These are phyloP conservation scores for Microbotryum lychnidis-dioicae DNA, from an alignment of 1,284 basidiomycete genomes.

Conservation along the genomic window DNA sequence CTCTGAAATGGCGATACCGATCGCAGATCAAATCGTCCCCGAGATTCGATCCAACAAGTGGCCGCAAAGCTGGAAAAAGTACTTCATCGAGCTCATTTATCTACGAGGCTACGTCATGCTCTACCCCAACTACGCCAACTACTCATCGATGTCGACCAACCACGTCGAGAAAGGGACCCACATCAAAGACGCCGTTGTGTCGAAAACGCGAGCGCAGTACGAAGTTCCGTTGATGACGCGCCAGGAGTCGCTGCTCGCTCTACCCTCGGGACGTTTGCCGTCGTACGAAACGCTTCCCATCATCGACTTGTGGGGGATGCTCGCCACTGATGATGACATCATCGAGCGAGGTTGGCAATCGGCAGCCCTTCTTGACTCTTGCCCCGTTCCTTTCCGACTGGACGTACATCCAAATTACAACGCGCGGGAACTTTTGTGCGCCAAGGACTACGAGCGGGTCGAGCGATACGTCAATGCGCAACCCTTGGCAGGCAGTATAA, in stretches of 20 bases:
- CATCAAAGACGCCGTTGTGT: slow-evolving; percentile 45
- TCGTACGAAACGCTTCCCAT: slow-evolving; percentile 52
- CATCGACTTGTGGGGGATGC: slow-evolving; percentile 57
- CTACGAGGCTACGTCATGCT: slow-evolving; percentile 74
- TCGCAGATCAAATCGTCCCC: slow-evolving; percentile 53
- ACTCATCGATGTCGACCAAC: slow-evolving; percentile 68
- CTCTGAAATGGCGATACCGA: slow-evolving; percentile 43
- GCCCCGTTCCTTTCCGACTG: slow-evolving; percentile 15
- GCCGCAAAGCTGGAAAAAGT: slow-evolving; percentile 74
- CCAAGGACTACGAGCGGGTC: slow-evolving; percentile 21
- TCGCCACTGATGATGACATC: slow-evolving; percentile 48
- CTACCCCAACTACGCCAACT: slow-evolving; percentile 67
- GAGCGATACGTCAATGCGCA: slow-evolving; percentile 16
- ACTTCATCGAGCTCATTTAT: slow-evolving; percentile 72
- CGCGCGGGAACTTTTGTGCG: slow-evolving; percentile 43
- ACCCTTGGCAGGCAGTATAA: slow-evolving; percentile 6
- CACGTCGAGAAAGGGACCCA: slow-evolving; percentile 73
- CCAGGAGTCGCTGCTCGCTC: slow-evolving; percentile 42
- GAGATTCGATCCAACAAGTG: slow-evolving; percentile 67
- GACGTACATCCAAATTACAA: slow-evolving; percentile 33
- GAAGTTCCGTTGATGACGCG: slow-evolving; percentile 55
- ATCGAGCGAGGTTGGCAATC: slow-evolving; percentile 41
- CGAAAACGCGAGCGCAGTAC: slow-evolving; percentile 56
- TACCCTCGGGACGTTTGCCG: slow-evolving; percentile 54
- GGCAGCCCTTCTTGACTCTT: slow-evolving; percentile 26